Conservation (phyloP, 2,329 filamentous ascomycete species). For the Fusarium sp. region DNA sequence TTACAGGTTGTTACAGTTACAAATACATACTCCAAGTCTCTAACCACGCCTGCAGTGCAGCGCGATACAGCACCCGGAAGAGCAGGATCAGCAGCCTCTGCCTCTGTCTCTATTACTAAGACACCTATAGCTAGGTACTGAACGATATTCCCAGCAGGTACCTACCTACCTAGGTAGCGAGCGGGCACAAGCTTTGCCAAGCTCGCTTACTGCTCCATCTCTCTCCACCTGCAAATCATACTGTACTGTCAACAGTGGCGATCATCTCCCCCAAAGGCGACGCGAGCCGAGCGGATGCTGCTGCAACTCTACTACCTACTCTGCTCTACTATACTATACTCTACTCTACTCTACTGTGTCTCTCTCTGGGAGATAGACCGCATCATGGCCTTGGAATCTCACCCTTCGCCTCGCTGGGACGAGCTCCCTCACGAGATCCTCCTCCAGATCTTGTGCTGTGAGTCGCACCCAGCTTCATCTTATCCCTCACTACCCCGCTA, state of each 20-base stretch:
- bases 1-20: conserved; percentile 4
- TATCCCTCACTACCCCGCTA: conserved; percentile 40
- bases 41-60: background rate
- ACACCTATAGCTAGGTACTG: background rate
- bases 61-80: background rate
- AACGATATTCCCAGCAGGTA: background rate
- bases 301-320: background rate
- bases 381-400: conserved; percentile 45
- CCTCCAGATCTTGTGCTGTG: conserved; percentile 71
- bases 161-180: too few relatives aligned
- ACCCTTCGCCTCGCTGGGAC: conserved; percentile 50
- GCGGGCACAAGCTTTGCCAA: conserved; percentile 28
- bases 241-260: background rate
- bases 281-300: background rate
- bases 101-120: too few relatives aligned
- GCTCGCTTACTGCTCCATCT: conserved; percentile 16
- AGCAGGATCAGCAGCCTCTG: too few relatives aligned
- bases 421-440: conserved; percentile 72
- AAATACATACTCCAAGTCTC: background rate
- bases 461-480: conserved; percentile 45
- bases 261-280: background rate
- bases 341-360: background rate
- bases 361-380: background rate
- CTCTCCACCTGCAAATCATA: conserved; percentile 23
- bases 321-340: background rate